Conservation (phyloP, 192 early-diverging fungal species). For the Polychytrium aggregatum region DNA sequence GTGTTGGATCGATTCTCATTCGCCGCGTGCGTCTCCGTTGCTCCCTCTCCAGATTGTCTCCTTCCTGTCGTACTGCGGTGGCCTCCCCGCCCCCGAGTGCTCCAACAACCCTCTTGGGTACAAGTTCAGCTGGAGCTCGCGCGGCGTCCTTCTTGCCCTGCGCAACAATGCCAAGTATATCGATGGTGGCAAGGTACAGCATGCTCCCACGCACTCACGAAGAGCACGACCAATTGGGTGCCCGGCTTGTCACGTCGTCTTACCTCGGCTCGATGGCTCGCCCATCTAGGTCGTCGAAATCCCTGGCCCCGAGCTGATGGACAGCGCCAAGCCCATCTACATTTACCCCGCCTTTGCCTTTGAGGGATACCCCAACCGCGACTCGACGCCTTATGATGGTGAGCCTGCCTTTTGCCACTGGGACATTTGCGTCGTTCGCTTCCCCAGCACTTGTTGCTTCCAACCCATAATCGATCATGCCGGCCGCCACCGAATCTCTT, state of each 20-base stretch:
- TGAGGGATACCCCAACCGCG: constrained; percentile 95
- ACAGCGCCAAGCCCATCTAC: constrained; percentile 79
- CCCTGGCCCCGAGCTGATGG: constrained; percentile 75
- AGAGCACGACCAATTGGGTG: too few species aligned
- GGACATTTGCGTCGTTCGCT: too few species aligned
- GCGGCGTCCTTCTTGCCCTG: constrained; percentile 93
- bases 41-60: constrained; percentile 46
- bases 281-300: constrained; percentile 54
- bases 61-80: constrained; percentile 95
- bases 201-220: too few species aligned
- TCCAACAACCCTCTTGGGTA: constrained; percentile 84
- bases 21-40: too few species aligned
- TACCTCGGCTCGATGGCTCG: too few species aligned
- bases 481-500: too few species aligned
- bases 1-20: too few species aligned
- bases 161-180: constrained; percentile 88
- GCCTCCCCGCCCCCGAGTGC: constrained; percentile 81
- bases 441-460: too few species aligned
- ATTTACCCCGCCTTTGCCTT: constrained; percentile 94
- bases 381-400: constrained; percentile 91
- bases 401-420: too few species aligned
- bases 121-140: constrained; percentile 98
- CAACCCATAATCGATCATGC: too few species aligned
- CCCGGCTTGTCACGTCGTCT: too few species aligned
- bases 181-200: constrained; percentile 72